Evolutionary conservation across 805 yeast genomes (phyloP), one percentile per base, ranked within the genome.

Genomic region (Wickerhamomyces rabaulensis): DNA sequence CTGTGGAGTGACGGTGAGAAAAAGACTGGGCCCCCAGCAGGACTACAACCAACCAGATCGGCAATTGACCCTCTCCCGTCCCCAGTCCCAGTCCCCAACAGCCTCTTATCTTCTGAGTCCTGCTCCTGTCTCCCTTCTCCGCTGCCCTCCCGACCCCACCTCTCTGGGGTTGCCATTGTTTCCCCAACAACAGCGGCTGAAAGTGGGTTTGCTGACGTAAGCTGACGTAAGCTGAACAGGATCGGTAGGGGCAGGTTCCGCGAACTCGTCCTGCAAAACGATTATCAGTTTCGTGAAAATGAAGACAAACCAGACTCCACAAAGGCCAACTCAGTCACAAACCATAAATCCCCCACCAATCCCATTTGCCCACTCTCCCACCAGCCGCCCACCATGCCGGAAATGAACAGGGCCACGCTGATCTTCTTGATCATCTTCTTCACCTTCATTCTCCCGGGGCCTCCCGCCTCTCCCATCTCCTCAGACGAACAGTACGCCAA

Each of bases 371-470:
- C 21, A 22, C 20, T 5, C n/a, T n/a, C n/a, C n/a, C n/a, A n/a
- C n/a, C n/a, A n/a, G 13, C 38, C 10, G 13, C 9, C 13, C 39
- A 22, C 16, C 10, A 20, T 36, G 37, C 27, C 33, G 17, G 31
- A 16, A 20, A 57, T 57, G 60, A 55, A 49, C 46, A 46, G 62
- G 39, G 55, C 50, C 33, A 58, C 57, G 39, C 38, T 58, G 39
- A 52, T 60, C 12, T 51, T 58, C 45, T 49, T 58, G 15, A 51
- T 60, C 29, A 56, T 60, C n/a, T 56, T 60, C 49, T 46, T 58
- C 41, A 52, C 54, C 1, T 68, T 74, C 55, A 54, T 75, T 31
- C 60, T 76, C 12, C 76, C 77, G 8, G 67, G 74, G 15, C 61
- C 70, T 36, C 57, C 70, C 3, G 63, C 73, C 27, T 21, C 61